Conservation (phyloP, 768 basidiomycete species). For the Rhodotorula diobovata region DNA sequence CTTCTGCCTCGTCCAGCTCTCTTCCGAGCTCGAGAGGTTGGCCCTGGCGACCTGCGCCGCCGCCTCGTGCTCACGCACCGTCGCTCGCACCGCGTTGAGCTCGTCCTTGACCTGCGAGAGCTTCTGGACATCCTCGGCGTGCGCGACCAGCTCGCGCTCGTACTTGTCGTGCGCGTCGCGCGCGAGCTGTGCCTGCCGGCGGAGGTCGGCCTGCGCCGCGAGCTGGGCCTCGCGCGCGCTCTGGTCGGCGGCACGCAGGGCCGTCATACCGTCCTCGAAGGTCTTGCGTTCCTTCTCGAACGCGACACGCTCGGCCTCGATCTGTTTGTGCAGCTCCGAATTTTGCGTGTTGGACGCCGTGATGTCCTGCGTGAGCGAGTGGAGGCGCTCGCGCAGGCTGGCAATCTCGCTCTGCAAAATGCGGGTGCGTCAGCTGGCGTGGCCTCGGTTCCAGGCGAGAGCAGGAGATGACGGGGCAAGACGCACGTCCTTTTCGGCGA, state of each 20-base stretch:
- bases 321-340: constrained; percentile 59
- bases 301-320: constrained; percentile 64
- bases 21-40: constrained; percentile 66
- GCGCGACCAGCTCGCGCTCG: constrained; percentile 71
- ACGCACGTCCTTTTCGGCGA: constrained; percentile 64
- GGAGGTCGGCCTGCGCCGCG: constrained; percentile 56
- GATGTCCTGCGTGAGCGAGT: constrained; percentile 56
- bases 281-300: constrained; percentile 76
- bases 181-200: constrained; percentile 63
- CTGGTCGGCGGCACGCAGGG: constrained; percentile 70
- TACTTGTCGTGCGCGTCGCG: constrained; percentile 76
- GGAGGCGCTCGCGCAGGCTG: constrained; percentile 62
- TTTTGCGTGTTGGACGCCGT: constrained; percentile 55
- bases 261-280: constrained; percentile 75
- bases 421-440: too few relatives aligned
- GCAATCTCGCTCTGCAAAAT: constrained; percentile 63
- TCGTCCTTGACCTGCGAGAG: constrained; percentile 64
- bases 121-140: constrained; percentile 76
- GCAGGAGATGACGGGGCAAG: not conserved
- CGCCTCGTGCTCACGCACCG: constrained; percentile 59
- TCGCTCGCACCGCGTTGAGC: constrained; percentile 54
- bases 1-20: constrained; percentile 75
- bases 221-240: constrained; percentile 60
- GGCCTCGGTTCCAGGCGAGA: too few relatives aligned
- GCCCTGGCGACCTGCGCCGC: constrained; percentile 69